Evolutionary conservation across 164 flowering plant species (phyloP), one percentile per base, ranked within the genome.

Genomic region (Malania oleifera): DNA sequence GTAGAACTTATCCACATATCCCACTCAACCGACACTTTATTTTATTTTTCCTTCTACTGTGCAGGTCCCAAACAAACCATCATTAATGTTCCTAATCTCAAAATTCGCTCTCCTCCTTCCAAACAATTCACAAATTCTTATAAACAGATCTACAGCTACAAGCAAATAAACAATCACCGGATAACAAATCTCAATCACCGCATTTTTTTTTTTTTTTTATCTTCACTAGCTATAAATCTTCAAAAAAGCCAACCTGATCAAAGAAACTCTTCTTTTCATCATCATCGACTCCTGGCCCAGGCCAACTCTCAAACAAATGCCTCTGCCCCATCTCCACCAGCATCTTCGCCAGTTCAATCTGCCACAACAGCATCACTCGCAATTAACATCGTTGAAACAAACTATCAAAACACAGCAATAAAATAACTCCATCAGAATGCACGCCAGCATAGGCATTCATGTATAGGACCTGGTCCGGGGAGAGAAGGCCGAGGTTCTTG

Each of bases 251-350:
- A 45, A 85, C 98, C 95, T 89, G 98, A 58, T 86, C 83, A 54
- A 93, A 83, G 54, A 89, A 86, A 23, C 69, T 66, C 19, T 28
- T 67, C 70, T 93, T 93, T 37, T 76, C 75, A 25, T 82, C 82
- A 59, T 86, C 92, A 19, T 87, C 89, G 31, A 73, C 78, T 3
- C 95, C 92, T 4, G 86, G 90, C 57, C 79, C 86, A 0, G 92
- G 69, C 97, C 97, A 93, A 58, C 79, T 75, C 65, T 75, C 66
- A 57, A 93, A 93, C 72, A 93, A 70, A 66, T 93, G 96, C 57
- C 75, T 68, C 71, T 93, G 97, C 31, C 82, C 85, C 76, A 73
- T 75, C 59, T 78, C 83, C 69, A 89, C 12, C 72, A 93, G 61
- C 79, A 84, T 66, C 68, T 78, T 86, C 54, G 89, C 96, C 48